Percentiles rank a stretch among this genome's conserved stretches.
These are phyloP conservation scores for Trichoderma sp. DNA, from an alignment of 2,329 filamentous ascomycete genomes.

Conservation along the genomic window DNA sequence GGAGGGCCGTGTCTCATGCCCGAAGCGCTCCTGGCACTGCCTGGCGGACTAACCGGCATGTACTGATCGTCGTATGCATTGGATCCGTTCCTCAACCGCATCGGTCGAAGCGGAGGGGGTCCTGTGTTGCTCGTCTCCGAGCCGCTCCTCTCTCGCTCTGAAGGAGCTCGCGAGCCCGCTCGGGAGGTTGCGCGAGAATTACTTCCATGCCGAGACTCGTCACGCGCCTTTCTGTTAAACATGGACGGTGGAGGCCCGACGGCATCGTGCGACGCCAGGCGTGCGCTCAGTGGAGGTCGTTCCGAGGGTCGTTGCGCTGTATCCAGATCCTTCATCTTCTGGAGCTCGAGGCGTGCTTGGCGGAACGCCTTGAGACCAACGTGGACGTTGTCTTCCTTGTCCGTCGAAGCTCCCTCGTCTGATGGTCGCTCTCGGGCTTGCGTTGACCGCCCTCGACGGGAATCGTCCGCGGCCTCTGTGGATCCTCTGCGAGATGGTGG, in stretches of 20 bases:
- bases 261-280: constrained; percentile 49
- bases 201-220: constrained; percentile 44
- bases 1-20: constrained; percentile 27
- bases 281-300: constrained; percentile 34
- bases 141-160: constrained; percentile 57
- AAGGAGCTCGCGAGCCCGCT: constrained; percentile 39
- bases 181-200: constrained; percentile 38
- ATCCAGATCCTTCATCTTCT: constrained; percentile 58
- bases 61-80: constrained; percentile 43
- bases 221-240: constrained; percentile 50
- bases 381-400: constrained; percentile 48
- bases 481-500: constrained; percentile 45
- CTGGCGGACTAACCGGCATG: constrained; percentile 23
- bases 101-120: constrained; percentile 46
- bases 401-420: constrained; percentile 35
- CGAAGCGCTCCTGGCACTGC: constrained; percentile 11
- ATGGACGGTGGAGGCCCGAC: constrained; percentile 49
- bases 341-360: constrained; percentile 59
- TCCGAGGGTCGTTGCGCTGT: constrained; percentile 44
- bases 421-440: constrained; percentile 31
- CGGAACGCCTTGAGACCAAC: constrained; percentile 59
- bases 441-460: constrained; percentile 20
- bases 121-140: constrained; percentile 57
- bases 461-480: constrained; percentile 27
- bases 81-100: constrained; percentile 43